phyloP scores from a whole-genome alignment of 2,329 filamentous ascomycete species.

The Hymenoscyphus infarciens region DNA sequence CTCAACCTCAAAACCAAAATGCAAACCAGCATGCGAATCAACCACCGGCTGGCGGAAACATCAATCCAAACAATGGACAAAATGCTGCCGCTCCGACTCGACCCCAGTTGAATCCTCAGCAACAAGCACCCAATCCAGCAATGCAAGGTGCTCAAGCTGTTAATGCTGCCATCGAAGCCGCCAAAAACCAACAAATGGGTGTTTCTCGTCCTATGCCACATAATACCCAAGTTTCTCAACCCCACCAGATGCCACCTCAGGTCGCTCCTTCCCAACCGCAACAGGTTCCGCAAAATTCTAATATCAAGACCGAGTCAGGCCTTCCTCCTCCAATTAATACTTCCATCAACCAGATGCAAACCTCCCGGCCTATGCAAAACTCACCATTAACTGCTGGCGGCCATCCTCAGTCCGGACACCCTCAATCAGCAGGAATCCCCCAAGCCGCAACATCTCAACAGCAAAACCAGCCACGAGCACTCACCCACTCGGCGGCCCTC shows the following conservation, averaged over 20 bases:
- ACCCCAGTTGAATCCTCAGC: constrained; percentile 32
- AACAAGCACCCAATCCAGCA: constrained; percentile 29
- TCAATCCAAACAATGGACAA: constrained; percentile 10
- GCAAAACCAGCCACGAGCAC: constrained; percentile 25
- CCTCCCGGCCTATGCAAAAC: constrained; percentile 29
- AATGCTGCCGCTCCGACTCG: constrained; percentile 26
- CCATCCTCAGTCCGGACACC: constrained; percentile 26
- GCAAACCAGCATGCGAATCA: constrained; percentile 30
- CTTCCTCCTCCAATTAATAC: constrained; percentile 33
- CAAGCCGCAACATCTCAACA: constrained; percentile 25
- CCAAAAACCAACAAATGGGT: constrained; percentile 33
- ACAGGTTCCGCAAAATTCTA: constrained; percentile 16
- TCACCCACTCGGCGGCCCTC: constrained; percentile 34
- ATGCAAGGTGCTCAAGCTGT: constrained; percentile 34
- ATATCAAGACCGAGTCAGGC: constrained; percentile 31
- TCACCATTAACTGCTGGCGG: constrained; percentile 31
- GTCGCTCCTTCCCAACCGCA: constrained; percentile 24
- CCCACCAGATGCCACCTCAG: constrained; percentile 21
- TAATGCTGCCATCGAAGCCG: constrained; percentile 36
- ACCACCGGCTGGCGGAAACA: constrained; percentile 11
- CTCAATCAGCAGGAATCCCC: constrained; percentile 15
- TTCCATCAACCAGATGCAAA: constrained; percentile 28
- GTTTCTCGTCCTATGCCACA: constrained; percentile 27
- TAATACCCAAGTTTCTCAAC: constrained; percentile 23
- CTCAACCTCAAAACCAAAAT: constrained; percentile 28